Percentiles rank a stretch among this genome's conserved stretches.
phyloP scores from a whole-genome alignment of 345 rosid species.

The Hypericum androsaemum region DNA sequence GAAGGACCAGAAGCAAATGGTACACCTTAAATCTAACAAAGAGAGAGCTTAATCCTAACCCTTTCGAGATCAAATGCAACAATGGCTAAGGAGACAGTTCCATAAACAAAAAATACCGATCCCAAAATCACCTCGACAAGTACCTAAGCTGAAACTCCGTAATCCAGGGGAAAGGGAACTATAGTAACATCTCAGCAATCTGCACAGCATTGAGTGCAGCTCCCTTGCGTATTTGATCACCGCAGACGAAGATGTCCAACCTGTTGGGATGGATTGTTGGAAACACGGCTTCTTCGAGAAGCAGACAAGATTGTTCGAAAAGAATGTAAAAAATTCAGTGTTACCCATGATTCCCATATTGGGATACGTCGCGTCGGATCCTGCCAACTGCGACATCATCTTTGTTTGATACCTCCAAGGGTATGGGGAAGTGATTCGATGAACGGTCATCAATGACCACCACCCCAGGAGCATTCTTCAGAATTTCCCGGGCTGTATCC shows the following conservation, averaged over 20 bases:
- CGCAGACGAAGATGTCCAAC: constrained; percentile 91
- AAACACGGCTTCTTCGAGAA: not conserved
- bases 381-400: constrained; percentile 94
- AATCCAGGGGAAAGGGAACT: constrained; percentile 7
- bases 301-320: constrained; percentile 1
- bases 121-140: too few relatives aligned
- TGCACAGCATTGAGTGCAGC: constrained; percentile 97
- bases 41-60: too few relatives aligned
- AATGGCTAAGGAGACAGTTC: too few relatives aligned
- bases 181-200: constrained; percentile 88
- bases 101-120: too few relatives aligned
- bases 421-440: constrained; percentile 83
- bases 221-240: constrained; percentile 96
- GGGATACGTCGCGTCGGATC: constrained; percentile 75
- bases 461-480: constrained; percentile 69
- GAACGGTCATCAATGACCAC: constrained; percentile 70
- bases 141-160: too few relatives aligned
- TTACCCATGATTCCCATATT: constrained; percentile 77
- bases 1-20: too few relatives aligned
- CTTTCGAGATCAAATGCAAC: too few relatives aligned
- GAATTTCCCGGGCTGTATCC: constrained; percentile 72
- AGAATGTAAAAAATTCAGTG: not conserved
- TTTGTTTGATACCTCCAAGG: constrained; percentile 79
- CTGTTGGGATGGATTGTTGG: constrained; percentile 29
- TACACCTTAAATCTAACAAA: too few relatives aligned